Conservation (phyloP, 768 basidiomycete genomes). For the Favolaschia claudopus region DNA sequence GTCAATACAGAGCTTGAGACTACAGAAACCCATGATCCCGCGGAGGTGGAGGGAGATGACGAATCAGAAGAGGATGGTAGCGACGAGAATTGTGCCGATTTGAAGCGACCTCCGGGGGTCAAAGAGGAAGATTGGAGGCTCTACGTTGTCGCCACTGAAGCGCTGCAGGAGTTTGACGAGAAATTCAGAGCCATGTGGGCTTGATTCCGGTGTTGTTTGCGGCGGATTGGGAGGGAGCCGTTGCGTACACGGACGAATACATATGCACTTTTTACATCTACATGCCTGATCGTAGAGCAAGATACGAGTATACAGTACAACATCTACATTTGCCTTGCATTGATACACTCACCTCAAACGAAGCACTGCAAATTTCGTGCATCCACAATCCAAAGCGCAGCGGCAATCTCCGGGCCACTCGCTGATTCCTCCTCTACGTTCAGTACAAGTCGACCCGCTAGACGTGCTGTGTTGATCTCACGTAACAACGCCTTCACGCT, state of each 20-base stretch:
- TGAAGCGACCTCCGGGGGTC: conserved; percentile 47
- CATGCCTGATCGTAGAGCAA: too few species aligned
- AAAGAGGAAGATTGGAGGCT: conserved; percentile 61
- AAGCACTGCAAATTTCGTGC: conserved; percentile 69
- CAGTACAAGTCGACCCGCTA: conserved; percentile 42
- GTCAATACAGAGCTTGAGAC: conserved; percentile 31
- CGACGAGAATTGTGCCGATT: conserved; percentile 15
- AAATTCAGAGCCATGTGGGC: conserved; percentile 76
- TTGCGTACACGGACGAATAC: too few species aligned
- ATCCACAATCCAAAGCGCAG: conserved; percentile 79
- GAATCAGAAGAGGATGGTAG: conserved; percentile 28
- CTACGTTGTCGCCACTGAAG: conserved; percentile 54
- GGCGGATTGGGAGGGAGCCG: too few species aligned
- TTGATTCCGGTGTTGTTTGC: conserved; percentile 12
- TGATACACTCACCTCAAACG: too few species aligned
- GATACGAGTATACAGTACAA: too few species aligned
- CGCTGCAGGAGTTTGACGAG: conserved; percentile 57
- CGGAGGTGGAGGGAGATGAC: conserved; percentile 32
- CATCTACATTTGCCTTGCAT: too few species aligned
- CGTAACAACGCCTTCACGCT: conserved; percentile 78
- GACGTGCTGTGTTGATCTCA: conserved; percentile 60
- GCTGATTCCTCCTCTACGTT: neutral
- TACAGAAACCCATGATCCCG: conserved; percentile 32
- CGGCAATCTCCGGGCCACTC: conserved; percentile 22
- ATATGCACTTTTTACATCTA: too few species aligned